Evolutionary conservation across 495 filamentous ascomycete genomes (phyloP).

Genomic region (Ascobolus immersus): DNA sequence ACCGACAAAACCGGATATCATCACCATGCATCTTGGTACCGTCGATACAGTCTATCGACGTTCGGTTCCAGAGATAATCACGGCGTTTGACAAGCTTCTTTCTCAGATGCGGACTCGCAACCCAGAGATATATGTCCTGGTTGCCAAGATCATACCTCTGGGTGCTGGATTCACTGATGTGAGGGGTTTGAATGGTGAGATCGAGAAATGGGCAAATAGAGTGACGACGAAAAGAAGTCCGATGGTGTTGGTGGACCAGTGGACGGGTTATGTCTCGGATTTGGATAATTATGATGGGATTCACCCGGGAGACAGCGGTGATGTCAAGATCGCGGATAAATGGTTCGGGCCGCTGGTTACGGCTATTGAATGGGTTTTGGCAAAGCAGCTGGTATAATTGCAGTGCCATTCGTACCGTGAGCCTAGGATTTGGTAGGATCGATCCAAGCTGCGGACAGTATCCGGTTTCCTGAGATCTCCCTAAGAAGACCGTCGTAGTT

Average conservation of each 20-base stretch:
- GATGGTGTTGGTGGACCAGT: slow-evolving; percentile 27
- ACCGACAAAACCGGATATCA: slow-evolving; percentile 23
- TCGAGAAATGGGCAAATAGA: slow-evolving; percentile 21
- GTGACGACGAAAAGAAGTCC: slow-evolving; percentile 24
- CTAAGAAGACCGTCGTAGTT: too few species aligned
- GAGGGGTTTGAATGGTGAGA: slow-evolving; percentile 23
- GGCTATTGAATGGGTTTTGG: too few species aligned
- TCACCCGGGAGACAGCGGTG: slow-evolving; percentile 23
- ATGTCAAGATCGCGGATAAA: slow-evolving; percentile 22
- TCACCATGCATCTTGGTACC: slow-evolving; percentile 28
- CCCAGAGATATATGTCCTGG: slow-evolving; percentile 26
- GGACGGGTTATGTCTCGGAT: slow-evolving; percentile 19
- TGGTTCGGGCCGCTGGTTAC: too few species aligned
- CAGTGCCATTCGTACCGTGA: too few species aligned
- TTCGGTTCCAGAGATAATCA: slow-evolving; percentile 25
- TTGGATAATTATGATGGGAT: slow-evolving; percentile 24
- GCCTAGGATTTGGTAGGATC: too few species aligned
- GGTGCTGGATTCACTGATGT: slow-evolving; percentile 17
- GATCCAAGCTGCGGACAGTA: too few species aligned
- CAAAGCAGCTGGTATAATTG: too few species aligned
- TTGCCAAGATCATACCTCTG: slow-evolving; percentile 29
- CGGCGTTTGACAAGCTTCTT: slow-evolving; percentile 23
- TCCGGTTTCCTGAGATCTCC: too few species aligned
- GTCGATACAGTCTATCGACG: too few species aligned
- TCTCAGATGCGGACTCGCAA: slow-evolving; percentile 23